phyloP scores from a whole-genome alignment of 164 flowering plant genomes.

The Magnolia kwangsiensis region DNA sequence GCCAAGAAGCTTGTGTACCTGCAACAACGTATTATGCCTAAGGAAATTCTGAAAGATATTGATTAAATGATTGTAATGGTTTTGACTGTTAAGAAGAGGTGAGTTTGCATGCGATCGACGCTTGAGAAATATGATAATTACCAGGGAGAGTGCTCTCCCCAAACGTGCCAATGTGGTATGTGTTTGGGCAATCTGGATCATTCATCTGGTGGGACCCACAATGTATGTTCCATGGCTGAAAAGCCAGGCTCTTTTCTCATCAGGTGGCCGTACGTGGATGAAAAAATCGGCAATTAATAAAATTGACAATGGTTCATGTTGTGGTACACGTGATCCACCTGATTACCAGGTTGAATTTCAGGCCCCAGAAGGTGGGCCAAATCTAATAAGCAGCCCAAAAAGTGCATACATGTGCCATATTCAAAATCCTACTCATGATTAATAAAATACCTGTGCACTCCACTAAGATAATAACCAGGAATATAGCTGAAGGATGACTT shows the following conservation, averaged over 20 bases:
- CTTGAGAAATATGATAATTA: not conserved
- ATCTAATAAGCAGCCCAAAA: not conserved
- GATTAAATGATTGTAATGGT: not conserved
- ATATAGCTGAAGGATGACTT: slow-evolving; percentile 66
- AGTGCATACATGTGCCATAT: not conserved
- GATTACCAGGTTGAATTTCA: not conserved
- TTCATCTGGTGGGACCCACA: not conserved
- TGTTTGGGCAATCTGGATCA: not conserved
- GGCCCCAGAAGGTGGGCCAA: not conserved
- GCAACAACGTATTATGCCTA: slow-evolving; percentile 24
- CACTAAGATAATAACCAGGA: slow-evolving; percentile 82
- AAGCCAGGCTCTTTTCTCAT: not conserved
- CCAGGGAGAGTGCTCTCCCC: not conserved
- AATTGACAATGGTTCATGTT: not conserved
- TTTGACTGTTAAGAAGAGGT: not conserved
- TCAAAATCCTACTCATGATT: not conserved
- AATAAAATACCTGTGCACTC: slow-evolving; percentile 62
- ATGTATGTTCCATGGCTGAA: not conserved
- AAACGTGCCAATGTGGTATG: not conserved
- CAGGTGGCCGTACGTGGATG: not conserved
- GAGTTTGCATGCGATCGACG: not conserved
- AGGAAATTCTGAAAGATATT: not conserved
- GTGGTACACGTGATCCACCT: not conserved
- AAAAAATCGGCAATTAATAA: no score
- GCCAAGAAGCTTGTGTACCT: slow-evolving; percentile 87